Evolutionary conservation across 2,329 filamentous ascomycete genomes (phyloP).

Genomic region (Cadophora sp.): DNA sequence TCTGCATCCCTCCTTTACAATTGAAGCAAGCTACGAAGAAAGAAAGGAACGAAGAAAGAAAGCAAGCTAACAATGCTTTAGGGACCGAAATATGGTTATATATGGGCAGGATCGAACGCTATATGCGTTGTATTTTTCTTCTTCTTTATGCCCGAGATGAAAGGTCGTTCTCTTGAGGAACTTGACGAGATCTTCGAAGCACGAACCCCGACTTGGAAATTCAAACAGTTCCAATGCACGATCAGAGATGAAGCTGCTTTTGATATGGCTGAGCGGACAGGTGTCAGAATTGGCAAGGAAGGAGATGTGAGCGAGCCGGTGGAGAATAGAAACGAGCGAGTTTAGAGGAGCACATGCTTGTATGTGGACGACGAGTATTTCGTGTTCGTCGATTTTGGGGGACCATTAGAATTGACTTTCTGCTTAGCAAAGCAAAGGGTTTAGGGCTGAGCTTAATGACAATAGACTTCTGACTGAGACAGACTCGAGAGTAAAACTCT

Average conservation of each 20-base stretch:
- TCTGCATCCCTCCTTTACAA: constrained; percentile 28
- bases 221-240: constrained; percentile 24
- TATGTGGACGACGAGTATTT: background rate
- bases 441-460: background rate
- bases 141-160: constrained; percentile 47
- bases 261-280: constrained; percentile 23
- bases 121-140: constrained; percentile 46
- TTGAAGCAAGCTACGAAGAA: too few relatives aligned
- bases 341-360: background rate
- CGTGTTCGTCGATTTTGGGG: too few relatives aligned
- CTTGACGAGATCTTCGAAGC: constrained; percentile 47
- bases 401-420: background rate
- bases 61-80: constrained; percentile 38
- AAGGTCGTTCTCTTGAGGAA: constrained; percentile 48
- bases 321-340: constrained; percentile 1
- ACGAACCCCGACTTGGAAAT: constrained; percentile 24
- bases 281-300: constrained; percentile 25
- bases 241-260: constrained; percentile 29
- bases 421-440: background rate
- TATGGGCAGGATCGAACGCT: constrained; percentile 48
- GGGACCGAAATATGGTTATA: constrained; percentile 48
- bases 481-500: background rate
- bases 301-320: constrained; percentile 11
- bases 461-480: background rate
- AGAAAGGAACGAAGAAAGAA: too few relatives aligned